Base-by-base conservation (phyloP, 2,329 filamentous ascomycete genomes). In the Epichloe amarillans region DNA sequence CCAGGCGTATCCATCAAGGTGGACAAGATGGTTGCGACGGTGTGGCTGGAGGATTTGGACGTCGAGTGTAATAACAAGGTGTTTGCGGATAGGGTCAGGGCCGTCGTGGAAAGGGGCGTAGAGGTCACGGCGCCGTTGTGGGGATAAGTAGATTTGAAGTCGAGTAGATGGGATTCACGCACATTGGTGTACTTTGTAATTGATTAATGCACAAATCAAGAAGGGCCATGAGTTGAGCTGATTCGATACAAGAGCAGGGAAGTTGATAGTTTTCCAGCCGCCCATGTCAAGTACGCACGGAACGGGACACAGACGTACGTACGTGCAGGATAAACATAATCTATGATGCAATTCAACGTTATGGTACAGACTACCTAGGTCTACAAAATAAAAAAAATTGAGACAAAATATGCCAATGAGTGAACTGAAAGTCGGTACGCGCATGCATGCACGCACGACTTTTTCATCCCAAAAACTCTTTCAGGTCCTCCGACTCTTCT, bases 41-140 rank as follows among this genome's bases (percentile, higher is more conserved):
- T 98, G 6, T 97, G 91, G 90, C 72, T 98, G 39, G 93, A 97
- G 73, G 82, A 86, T 58, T 68, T 97, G 43, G 88, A 95, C 59
- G 86, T 98, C 4, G 93, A 97, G 67, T 94, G 88, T 65, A 71
- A 71, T 50, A 88, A 88, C 56, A 80, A 82, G 55, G 80, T 88
- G 17, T 79, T 95, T 61, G 82, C 82, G 45, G 91, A 95, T 65
- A 76, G 93, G 52, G 87, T 98, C 5, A 79, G 85, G 58, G 88
- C 88, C 1, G 88, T 98, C 8, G 86, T 96, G 11, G 91, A 97
- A 66, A 77, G 89, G 57, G 90, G 86, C 0, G 84, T 91, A 3
- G 90, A 96, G 71, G 86, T 89, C 26, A 87, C 90, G 14, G 86
- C 86, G 45, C 85, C 86, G 44, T 73, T 93, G 14, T 84, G 79